Evolutionary conservation across 2,329 filamentous ascomycete genomes (phyloP), one percentile per base, ranked within the genome.

Genomic region (Arthrobotrys iridis): DNA sequence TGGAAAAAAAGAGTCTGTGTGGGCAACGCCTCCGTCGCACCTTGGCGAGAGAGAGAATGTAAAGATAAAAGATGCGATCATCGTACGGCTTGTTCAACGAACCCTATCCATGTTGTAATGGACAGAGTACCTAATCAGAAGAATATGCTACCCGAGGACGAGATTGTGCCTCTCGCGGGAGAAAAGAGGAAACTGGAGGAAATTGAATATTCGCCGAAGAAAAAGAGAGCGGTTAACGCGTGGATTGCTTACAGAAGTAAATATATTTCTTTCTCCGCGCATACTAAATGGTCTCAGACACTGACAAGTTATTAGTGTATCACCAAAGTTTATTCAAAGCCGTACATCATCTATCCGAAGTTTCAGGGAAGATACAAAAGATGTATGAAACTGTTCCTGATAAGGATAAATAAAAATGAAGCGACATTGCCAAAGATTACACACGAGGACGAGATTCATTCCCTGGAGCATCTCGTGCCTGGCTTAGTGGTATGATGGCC

Each of bases 171-270:
- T 20, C 5, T 11, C 13, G 2, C 60, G n/a, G 18, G 22, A 13
- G 35, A 59, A 5, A 48, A 58, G 35, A 35, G 35, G 8, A 50
- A 45, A n/a, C 24, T 22, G 8, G 45, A 33, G 11, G 57, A 46
- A 15, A 26, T 35, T 45, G 11, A 20, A 20, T 33, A 33, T 11
- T 26, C 20, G 5, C 10, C 41, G 22, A 45, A 33, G 37, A 60
- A 45, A 26, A 70, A 55, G 18, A 52, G 57, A 55, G 65, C 57
- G 2, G 26, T 70, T 20, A 70, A 70, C 24, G 43, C 65, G 11
- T 70, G 57, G 65, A 70, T 55, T 37, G 55, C 45, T 3, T 70
- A 41, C 20, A 46, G 65, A 46, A 45, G 65, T 70, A 60, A 68
- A 55, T 10, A 3, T 20, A 30, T 24, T 24, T 28, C 4, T 43